These are phyloP conservation scores for Zostera marina DNA, from an alignment of 116 monocot species.

Conservation along the genomic window DNA sequence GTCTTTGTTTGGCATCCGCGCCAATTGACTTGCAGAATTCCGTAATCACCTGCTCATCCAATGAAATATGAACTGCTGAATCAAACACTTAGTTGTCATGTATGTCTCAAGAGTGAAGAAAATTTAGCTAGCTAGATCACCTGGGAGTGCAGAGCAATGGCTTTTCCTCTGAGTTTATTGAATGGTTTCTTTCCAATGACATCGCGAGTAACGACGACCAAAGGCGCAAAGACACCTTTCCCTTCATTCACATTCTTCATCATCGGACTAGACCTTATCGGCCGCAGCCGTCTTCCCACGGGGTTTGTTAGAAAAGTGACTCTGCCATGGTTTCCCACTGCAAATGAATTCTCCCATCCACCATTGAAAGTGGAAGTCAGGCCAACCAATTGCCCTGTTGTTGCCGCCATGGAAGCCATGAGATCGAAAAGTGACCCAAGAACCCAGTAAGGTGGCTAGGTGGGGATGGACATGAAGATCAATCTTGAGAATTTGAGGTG, in stretches of 20 bases:
- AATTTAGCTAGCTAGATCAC: no score
- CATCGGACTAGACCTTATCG: conserved; percentile 22
- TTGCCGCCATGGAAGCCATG: not conserved
- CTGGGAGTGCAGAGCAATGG: conserved; percentile 77
- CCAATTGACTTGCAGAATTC: conserved; percentile 78
- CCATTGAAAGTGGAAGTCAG: conserved; percentile 22
- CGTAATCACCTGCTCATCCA: conserved; percentile 40
- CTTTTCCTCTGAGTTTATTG: conserved; percentile 82
- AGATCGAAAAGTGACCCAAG: not conserved
- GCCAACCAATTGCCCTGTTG: not conserved
- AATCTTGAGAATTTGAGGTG: not conserved
- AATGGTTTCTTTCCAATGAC: conserved; percentile 55
- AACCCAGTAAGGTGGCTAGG: no score
- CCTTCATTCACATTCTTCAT: conserved; percentile 74
- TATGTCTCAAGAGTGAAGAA: no score
- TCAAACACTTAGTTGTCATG: no score
- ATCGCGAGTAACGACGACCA: conserved; percentile 42
- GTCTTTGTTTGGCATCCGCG: conserved; percentile 59
- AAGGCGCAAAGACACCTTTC: conserved; percentile 57
- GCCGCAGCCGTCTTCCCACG: conserved; percentile 3
- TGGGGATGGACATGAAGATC: no score
- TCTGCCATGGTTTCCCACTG: conserved; percentile 3
- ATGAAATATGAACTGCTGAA: no score
- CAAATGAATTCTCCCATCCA: conserved; percentile 9
- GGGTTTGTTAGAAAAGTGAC: not conserved